Evolutionary conservation across 1,284 basidiomycete genomes (phyloP), one percentile per base, ranked within the genome.

Genomic region (Thelephora terrestris): DNA sequence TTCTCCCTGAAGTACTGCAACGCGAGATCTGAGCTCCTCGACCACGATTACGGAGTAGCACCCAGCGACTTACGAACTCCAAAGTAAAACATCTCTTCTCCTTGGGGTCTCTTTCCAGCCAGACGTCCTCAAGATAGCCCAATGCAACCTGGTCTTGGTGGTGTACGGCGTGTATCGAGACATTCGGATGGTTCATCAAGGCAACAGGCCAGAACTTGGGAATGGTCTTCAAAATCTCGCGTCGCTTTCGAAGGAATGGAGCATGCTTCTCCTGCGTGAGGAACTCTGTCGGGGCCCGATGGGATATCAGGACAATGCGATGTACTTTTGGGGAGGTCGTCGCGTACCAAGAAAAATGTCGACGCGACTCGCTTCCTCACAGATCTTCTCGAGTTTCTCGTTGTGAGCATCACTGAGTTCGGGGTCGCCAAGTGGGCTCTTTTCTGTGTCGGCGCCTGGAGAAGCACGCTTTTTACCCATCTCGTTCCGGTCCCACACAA

Each of bases 161-260:
- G 61, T 85, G 84, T 61, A 81, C 79, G 29, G 72, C 71, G 60
- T 82, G 75, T 55, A 81, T 68, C 38, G 73, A 70, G 61, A 88
- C 69, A 56, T 78, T 57, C 42, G 60, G 56, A 64, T 85, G 68
- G 68, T 86, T 83, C 75, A 85, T 75, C 56, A 90, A 68, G 43
- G 87, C 81, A 53, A 85, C 74, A 21, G 82, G 75, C 86, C 86
- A 90, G 68, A 89, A 89, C 60, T 81, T 81, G 47, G 73, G 65
- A 60, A 90, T 85, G 23, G 64, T 64, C 65, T 83, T 83, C 48
- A 78, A 63, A 43, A 79, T 64, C 50, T 70, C 70, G 46, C 85
- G 81, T 56, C 86, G 78, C 64, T 76, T 80, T 59, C 80, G 74
- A 57, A 79, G 88, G 32, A 78, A 74, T 38, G 81, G 75, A 24